Evolutionary conservation across 179 eudicot genomes (phyloP).

Genomic region (Heliamphora pulchella): DNA sequence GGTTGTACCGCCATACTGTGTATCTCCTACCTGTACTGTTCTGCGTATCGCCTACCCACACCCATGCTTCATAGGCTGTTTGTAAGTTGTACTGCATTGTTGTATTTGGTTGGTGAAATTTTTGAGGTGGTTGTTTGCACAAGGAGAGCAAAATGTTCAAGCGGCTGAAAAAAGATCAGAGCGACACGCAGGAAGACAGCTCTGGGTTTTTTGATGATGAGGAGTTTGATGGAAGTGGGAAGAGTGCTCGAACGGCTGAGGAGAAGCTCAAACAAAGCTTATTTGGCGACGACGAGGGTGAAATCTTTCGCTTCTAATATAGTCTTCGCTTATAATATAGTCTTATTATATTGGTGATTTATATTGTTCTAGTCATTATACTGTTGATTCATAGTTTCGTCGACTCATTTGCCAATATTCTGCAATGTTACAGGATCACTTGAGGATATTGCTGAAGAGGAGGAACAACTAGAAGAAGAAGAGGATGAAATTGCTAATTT

Average conservation of each 20-base stretch:
- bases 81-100: background rate
- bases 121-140: constrained; percentile 4
- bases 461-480: constrained; percentile 56
- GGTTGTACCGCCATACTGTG: too few species aligned
- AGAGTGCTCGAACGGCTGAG: constrained; percentile 55
- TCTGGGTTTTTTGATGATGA: constrained; percentile 76
- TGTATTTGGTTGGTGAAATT: background rate
- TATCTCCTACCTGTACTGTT: too few species aligned
- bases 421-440: constrained; percentile 41
- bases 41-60: too few species aligned
- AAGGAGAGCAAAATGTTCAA: constrained; percentile 84
- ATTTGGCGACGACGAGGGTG: constrained; percentile 80
- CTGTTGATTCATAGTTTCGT: background rate
- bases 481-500: constrained; percentile 95
- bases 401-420: background rate
- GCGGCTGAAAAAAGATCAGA: constrained; percentile 80
- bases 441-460: constrained; percentile 86
- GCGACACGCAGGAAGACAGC: constrained; percentile 50
- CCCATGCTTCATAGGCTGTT: background rate
- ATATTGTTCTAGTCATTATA: background rate
- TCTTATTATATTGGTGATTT: background rate
- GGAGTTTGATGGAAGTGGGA: constrained; percentile 52
- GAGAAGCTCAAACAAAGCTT: constrained; percentile 60
- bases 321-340: background rate
- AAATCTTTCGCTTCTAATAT: background rate